Evolutionary conservation across 306 rosid genomes (phyloP).

Genomic region (Lithocarpus polystachyus): DNA sequence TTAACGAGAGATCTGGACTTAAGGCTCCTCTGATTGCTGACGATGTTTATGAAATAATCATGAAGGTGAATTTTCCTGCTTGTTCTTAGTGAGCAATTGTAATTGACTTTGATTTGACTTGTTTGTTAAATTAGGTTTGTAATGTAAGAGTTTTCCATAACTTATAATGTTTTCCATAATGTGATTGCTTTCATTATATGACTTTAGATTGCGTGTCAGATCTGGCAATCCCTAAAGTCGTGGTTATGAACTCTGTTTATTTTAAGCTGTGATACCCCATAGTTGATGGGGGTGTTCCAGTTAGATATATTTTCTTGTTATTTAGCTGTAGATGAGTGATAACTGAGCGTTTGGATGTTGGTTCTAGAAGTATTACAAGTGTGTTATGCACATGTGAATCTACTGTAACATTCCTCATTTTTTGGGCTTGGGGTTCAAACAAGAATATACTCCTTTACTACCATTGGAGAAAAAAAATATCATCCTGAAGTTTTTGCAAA

Average conservation of each 20-base stretch:
- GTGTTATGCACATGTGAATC: not conserved
- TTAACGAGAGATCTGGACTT: conserved; percentile 62
- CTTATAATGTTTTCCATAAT: no score
- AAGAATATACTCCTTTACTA: no score
- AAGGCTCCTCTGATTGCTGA: conserved; percentile 74
- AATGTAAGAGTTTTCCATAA: no score
- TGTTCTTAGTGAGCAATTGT: not conserved
- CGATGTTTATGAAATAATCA: conserved; percentile 77
- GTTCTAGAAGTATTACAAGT: not conserved
- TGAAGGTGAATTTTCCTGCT: conserved; percentile 35
- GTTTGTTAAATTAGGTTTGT: no score
- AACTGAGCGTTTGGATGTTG: not conserved
- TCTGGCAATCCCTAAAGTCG: no score
- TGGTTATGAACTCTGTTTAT: no score
- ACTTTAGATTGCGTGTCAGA: no score
- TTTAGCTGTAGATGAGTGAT: not conserved
- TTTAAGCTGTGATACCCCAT: no score
- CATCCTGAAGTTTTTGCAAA: not conserved
- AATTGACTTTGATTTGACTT: not conserved
- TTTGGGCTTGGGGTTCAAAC: no score
- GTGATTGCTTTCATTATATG: no score
- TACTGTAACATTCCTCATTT: no score
- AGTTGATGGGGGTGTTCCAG: no score
- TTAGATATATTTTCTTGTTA: not conserved
- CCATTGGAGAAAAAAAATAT: not conserved